Conservation (phyloP, 108 stramenopile species). For the Cyclotella kingstonii region DNA sequence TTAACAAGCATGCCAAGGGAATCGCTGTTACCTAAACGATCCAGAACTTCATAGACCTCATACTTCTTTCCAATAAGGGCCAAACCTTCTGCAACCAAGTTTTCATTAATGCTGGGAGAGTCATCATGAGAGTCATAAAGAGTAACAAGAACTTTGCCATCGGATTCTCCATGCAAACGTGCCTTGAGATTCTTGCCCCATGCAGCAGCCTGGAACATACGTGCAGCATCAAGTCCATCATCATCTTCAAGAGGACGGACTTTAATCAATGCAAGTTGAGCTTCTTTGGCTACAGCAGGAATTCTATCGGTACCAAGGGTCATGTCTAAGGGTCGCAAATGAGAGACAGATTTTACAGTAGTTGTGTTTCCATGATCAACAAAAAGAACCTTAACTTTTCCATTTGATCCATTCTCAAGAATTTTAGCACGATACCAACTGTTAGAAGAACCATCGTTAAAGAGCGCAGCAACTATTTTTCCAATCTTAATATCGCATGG, state of each 20-base stretch:
- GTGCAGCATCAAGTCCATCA: constrained; percentile 85
- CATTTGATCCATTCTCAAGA: constrained; percentile 53
- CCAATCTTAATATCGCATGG: constrained; percentile 82
- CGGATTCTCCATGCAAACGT: constrained; percentile 60
- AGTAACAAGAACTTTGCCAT: constrained; percentile 63
- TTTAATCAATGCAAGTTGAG: constrained; percentile 67
- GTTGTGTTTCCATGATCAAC: constrained; percentile 97
- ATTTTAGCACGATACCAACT: constrained; percentile 97
- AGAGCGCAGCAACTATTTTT: constrained; percentile 90
- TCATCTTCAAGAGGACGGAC: constrained; percentile 73
- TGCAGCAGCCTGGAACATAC: constrained; percentile 65
- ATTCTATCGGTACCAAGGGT: constrained; percentile 68
- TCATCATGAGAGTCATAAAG: constrained; percentile 47
- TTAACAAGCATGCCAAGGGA: constrained; percentile 55
- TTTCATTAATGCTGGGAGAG: constrained; percentile 69
- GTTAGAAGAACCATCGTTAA: constrained; percentile 91
- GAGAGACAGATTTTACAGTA: constrained; percentile 64
- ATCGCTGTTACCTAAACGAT: constrained; percentile 55
- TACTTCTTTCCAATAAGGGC: constrained; percentile 64
- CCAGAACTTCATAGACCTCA: constrained; percentile 47
- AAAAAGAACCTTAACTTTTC: constrained; percentile 78
- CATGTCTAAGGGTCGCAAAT: constrained; percentile 86
- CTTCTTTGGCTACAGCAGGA: constrained; percentile 85
- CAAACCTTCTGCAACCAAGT: constrained; percentile 67
- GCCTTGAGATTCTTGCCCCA: constrained; percentile 83